Percentiles rank a stretch among this genome's conserved stretches.
These are phyloP conservation scores for Astrocystis sublimbata DNA, from an alignment of 495 filamentous ascomycete species.

Conservation along the genomic window DNA sequence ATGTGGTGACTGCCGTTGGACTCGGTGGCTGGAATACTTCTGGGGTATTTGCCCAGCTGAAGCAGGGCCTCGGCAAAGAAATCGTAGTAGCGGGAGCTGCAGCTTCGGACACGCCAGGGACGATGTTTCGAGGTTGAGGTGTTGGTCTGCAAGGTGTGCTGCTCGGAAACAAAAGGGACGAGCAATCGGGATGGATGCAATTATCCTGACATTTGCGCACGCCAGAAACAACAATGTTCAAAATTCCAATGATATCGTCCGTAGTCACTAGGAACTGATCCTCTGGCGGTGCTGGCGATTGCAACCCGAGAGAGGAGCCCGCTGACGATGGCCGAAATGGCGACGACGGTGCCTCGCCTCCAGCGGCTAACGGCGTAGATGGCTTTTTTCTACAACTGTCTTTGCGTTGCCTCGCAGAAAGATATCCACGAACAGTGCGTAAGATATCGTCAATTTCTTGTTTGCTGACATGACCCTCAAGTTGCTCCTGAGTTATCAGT, in stretches of 20 bases:
- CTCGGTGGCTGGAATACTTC: slow-evolving; percentile 1
- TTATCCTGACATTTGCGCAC: slow-evolving; percentile 18
- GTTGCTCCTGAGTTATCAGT: background rate
- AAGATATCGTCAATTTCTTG: slow-evolving; percentile 23
- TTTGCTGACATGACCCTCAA: slow-evolving; percentile 8
- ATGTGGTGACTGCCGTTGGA: slow-evolving; percentile 23
- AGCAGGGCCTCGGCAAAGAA: slow-evolving; percentile 25
- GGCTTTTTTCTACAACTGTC: background rate
- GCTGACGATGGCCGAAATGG: background rate
- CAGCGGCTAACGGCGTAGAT: background rate
- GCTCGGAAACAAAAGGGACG: slow-evolving; percentile 25
- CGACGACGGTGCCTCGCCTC: background rate
- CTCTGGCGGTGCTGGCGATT: background rate
- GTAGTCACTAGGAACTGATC: slow-evolving; percentile 27
- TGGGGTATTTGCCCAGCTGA: slow-evolving; percentile 17
- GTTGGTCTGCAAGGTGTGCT: slow-evolving; percentile 20
- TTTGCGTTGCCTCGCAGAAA: slow-evolving; percentile 22
- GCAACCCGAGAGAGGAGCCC: background rate
- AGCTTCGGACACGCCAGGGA: slow-evolving; percentile 22
- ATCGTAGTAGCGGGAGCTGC: slow-evolving; percentile 34
- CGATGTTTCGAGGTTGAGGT: slow-evolving; percentile 18
- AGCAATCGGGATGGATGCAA: slow-evolving; percentile 7
- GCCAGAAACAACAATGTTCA: slow-evolving; percentile 27
- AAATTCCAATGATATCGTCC: slow-evolving; percentile 26
- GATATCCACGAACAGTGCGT: slow-evolving; percentile 24